Conservation (phyloP, 2,329 filamentous ascomycete species). For the Verticillium nubilum region DNA sequence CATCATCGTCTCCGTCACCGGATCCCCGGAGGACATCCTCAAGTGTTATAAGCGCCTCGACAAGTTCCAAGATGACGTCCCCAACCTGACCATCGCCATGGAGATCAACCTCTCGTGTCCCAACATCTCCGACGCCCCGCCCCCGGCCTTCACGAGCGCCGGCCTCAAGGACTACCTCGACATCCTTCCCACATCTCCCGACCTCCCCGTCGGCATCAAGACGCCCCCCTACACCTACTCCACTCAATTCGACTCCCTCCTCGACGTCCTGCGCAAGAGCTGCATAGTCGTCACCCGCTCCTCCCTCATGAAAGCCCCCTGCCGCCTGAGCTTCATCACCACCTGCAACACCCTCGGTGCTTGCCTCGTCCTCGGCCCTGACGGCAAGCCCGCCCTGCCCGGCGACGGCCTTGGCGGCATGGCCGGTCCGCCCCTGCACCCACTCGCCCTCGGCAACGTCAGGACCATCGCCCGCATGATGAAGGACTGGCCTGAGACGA, state of each 20-base stretch:
- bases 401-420: conserved; percentile 61
- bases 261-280: conserved; percentile 37
- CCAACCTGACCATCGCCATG: conserved; percentile 52
- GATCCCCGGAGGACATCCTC: conserved; percentile 50
- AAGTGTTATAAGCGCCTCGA: conserved; percentile 49
- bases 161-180: conserved; percentile 51
- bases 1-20: conserved; percentile 68
- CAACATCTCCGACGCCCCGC: conserved; percentile 63
- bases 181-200: conserved; percentile 31
- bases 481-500: conserved; percentile 40
- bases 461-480: conserved; percentile 58
- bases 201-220: conserved; percentile 56
- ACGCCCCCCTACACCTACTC: conserved; percentile 71
- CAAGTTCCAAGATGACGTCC: conserved; percentile 26
- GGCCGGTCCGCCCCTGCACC: conserved; percentile 67
- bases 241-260: conserved; percentile 56
- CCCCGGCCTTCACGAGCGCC: conserved; percentile 60
- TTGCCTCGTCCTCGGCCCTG: conserved; percentile 49
- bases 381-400: conserved; percentile 30
- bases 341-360: conserved; percentile 69
- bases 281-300: conserved; percentile 5
- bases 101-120: conserved; percentile 77
- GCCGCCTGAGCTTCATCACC: conserved; percentile 59
- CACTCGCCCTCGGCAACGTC: conserved; percentile 71
- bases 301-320: conserved; percentile 8